A percentile compares a stretch with the other conserved stretches of the same genome.
These are phyloP conservation scores for Pecoramyces ruminantium DNA, from an alignment of 192 early-diverging fungal species.

Conservation along the genomic window DNA sequence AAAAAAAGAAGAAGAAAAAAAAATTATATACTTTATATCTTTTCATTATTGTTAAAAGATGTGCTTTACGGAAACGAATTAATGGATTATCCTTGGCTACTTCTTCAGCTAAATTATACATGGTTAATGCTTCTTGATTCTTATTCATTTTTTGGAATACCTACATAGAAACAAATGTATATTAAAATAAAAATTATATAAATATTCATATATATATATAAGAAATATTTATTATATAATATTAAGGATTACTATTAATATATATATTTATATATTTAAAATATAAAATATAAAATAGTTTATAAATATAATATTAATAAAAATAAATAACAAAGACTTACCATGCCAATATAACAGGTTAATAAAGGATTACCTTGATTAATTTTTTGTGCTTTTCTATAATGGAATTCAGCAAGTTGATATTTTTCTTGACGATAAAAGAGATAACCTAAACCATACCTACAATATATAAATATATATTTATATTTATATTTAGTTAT, in stretches of 20 bases:
- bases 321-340: constrained; percentile 9
- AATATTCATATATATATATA: too few species aligned
- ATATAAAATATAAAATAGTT: too few species aligned
- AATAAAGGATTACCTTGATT: constrained; percentile 57
- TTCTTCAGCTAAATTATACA: constrained; percentile 41
- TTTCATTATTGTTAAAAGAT: constrained; percentile 31
- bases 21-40: constrained; percentile 18
- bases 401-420: constrained; percentile 54
- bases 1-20: not conserved
- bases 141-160: constrained; percentile 34
- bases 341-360: constrained; percentile 50
- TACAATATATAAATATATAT: too few species aligned
- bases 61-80: constrained; percentile 52
- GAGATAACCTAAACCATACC: constrained; percentile 61
- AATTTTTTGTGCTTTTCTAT: constrained; percentile 47
- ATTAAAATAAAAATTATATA: too few species aligned
- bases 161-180: too few species aligned
- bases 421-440: constrained; percentile 56
- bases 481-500: too few species aligned
- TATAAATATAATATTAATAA: too few species aligned
- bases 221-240: too few species aligned
- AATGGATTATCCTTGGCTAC: constrained; percentile 28
- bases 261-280: too few species aligned
- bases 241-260: too few species aligned
- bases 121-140: constrained; percentile 25